Base-by-base conservation (phyloP, 106 monocot species). In the Dendrobium catenatum region DNA sequence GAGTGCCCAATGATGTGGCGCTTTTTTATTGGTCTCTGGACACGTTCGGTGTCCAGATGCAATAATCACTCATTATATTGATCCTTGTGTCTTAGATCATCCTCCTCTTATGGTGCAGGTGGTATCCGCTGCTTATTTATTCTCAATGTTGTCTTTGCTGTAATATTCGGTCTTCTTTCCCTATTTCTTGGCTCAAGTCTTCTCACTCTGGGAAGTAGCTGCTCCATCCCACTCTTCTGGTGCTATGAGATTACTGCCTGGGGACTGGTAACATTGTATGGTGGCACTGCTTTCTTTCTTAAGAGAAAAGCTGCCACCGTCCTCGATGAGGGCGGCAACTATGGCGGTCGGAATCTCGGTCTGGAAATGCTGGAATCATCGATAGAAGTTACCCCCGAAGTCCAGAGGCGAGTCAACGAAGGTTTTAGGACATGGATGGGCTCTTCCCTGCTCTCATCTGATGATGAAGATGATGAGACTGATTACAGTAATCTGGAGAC, bases 381-480 rank as follows among this genome's bases (percentile, higher is more conserved):
- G 2, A 46, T 68, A 7, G 84, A 90, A 79, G 76, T 93, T 55
- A 87, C 89, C 0, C 95, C 95, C 0, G 93, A 93, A 15, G 80
- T 93, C 87, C 87, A 93, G 90, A 90, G 95, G 55, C 88, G 89
- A 43, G 84, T 95, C 1, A 83, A 87, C 49, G 95, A 91, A 87
- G 95, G 98, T 7, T 99, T 99, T 79, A 99, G 89, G 87, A 77
- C 86, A 19, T 93, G 93, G 93, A 94, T 94, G 94, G 97, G 97
- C 16, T 89, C 94, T 20, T 95, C 97, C 18, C 85, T 93, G 83
- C 90, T 99, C 79, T 99, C 95, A 27, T 92, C 91, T 10, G 92
- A 93, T 42, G 95, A 98, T 17, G 98, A 98, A 72, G 92, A 93
- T 22, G 93, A 99, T 33, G 89, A 78, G 1, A 58, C 88, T 5